Percentiles rank a stretch among this genome's conserved stretches.
Evolutionary conservation across 169 alveolate genomes (phyloP).

Genomic region (Plasmodium gallinaceum): DNA sequence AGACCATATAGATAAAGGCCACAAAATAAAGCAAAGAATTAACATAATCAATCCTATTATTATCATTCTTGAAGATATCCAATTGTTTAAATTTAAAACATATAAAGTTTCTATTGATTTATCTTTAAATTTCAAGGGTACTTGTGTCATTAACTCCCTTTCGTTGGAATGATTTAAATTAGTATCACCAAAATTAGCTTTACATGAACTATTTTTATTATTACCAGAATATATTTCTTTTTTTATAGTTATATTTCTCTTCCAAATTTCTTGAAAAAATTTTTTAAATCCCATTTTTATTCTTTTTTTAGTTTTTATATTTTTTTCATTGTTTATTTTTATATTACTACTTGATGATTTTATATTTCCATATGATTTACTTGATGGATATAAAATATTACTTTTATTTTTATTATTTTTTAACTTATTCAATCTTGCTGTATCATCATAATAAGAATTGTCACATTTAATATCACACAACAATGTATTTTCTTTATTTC

Average conservation of each 20-base stretch:
- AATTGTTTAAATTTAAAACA: conserved; percentile 79
- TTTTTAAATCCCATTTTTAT: conserved; percentile 13
- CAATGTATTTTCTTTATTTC: conserved; percentile 3
- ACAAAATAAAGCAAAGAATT: conserved; percentile 51
- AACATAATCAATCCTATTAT: conserved; percentile 69
- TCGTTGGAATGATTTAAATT: conserved; percentile 36
- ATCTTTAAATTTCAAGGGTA: conserved; percentile 80
- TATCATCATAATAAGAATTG: conserved; percentile 25
- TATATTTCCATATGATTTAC: conserved; percentile 40
- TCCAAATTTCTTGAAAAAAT: conserved; percentile 57
- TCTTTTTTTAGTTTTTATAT: conserved; percentile 5
- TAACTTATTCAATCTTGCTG: not conserved
- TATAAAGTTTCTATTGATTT: conserved; percentile 80
- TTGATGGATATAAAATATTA: conserved; percentile 16
- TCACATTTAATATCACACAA: conserved; percentile 11
- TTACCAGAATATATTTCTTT: conserved; percentile 18
- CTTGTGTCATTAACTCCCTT: conserved; percentile 56
- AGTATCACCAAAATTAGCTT: conserved; percentile 28
- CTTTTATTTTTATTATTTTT: not conserved
- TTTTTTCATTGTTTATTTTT: conserved; percentile 35
- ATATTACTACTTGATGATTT: conserved; percentile 32
- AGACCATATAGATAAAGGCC: conserved; percentile 76
- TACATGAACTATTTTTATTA: conserved; percentile 41
- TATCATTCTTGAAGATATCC: conserved; percentile 73
- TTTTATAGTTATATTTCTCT: conserved; percentile 48